Evolutionary conservation across 169 alveolate genomes (phyloP).

Genomic region (Cyclospora cayetanensis): DNA sequence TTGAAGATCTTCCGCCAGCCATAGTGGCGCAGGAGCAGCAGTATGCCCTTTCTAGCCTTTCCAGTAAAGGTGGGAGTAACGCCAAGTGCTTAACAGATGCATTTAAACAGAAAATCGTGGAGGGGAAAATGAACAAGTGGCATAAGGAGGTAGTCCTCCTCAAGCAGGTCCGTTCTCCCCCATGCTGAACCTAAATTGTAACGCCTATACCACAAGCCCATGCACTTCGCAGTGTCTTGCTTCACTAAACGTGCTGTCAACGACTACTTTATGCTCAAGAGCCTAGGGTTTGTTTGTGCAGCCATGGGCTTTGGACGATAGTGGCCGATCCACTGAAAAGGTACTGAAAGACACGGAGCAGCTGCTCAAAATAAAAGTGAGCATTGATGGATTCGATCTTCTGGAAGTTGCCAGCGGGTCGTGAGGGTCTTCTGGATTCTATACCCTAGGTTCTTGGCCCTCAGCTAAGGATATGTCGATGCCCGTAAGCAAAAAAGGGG

Average conservation of each 20-base stretch:
- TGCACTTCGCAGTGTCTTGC: neutral
- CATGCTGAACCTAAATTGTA: neutral
- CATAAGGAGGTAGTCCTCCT: slow-evolving; percentile 6
- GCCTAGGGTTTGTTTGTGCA: neutral
- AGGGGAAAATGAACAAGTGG: slow-evolving; percentile 9
- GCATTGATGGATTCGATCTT: neutral
- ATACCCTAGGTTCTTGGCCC: neutral
- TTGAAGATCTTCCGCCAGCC: slow-evolving; percentile 22
- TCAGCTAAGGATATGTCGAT: neutral
- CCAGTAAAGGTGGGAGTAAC: neutral
- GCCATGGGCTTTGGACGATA: slow-evolving; percentile 42
- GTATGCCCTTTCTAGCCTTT: neutral
- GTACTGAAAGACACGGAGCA: neutral
- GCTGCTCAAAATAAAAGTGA: neutral
- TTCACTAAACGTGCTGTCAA: neutral
- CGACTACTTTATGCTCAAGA: neutral
- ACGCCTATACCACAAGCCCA: neutral
- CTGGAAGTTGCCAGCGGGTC: neutral
- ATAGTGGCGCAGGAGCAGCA: slow-evolving; percentile 7
- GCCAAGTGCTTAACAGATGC: neutral
- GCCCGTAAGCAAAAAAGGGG: too few relatives aligned
- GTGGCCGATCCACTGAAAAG: neutral
- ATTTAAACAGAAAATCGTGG: neutral
- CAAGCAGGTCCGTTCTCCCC: neutral
- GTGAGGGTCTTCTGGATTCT: neutral